These are phyloP conservation scores for Fraxinus excelsior DNA, from an alignment of 257 asterid genomes.

Conservation along the genomic window DNA sequence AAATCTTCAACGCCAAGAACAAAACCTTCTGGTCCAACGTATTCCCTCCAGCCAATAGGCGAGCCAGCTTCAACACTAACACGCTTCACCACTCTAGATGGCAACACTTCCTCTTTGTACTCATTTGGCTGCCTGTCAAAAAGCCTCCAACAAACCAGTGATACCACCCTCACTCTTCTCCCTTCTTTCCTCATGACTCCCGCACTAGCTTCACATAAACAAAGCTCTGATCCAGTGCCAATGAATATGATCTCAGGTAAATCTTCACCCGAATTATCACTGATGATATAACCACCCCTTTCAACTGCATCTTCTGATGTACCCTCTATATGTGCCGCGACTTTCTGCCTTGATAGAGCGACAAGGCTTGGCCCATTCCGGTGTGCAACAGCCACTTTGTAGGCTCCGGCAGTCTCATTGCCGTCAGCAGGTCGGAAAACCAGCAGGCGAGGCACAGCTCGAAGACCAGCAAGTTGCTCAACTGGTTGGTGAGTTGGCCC, in stretches of 20 bases:
- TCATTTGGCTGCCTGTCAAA: constrained; percentile 43
- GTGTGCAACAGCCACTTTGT: constrained; percentile 39
- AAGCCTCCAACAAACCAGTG: constrained; percentile 57
- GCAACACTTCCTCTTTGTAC: constrained; percentile 52
- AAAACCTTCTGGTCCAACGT: constrained; percentile 46
- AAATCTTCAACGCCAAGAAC: constrained; percentile 46
- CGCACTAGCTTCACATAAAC: constrained; percentile 46
- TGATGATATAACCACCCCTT: constrained; percentile 52
- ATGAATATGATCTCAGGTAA: constrained; percentile 53
- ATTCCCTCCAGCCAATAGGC: constrained; percentile 58
- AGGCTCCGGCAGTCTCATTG: constrained; percentile 58
- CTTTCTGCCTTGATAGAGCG: constrained; percentile 50
- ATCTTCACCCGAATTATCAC: constrained; percentile 38
- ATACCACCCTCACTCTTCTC: constrained; percentile 53
- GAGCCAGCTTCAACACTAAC: constrained; percentile 59
- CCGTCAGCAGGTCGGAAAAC: constrained; percentile 63
- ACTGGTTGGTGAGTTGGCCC: constrained; percentile 69
- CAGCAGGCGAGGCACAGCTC: constrained; percentile 53
- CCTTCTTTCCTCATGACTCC: constrained; percentile 43
- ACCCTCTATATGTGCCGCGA: constrained; percentile 43
- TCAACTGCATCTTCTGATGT: constrained; percentile 42
- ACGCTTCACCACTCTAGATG: constrained; percentile 35
- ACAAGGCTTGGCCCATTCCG: constrained; percentile 44
- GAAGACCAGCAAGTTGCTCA: constrained; percentile 56
- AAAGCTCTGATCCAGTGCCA: constrained; percentile 56